Base-by-base conservation (phyloP, 306 rosid genomes). In the Cucurbita pepo region DNA sequence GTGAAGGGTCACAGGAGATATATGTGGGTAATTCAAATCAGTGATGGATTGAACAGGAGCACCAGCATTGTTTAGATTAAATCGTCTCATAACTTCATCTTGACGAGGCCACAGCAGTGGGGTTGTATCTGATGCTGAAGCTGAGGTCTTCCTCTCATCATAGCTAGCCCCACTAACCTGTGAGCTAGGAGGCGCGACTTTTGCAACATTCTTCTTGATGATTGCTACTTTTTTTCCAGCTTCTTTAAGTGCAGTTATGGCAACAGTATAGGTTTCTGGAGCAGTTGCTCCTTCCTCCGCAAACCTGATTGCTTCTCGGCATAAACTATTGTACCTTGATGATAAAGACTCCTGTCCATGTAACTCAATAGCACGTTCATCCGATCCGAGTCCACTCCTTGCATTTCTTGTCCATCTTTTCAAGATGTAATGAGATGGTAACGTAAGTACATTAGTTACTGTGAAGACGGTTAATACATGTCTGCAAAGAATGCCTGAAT, bases 401-500 rank as follows among this genome's bases (percentile, higher is more conserved):
- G 97, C 92, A 75, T 92, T 91, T 76, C 85, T 90, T 67, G 98
- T 94, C 98, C 98, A 94, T 76, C 98, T 89, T 81, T 82, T 89
- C 78, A 89, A 78, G 78, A 92, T 89, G 83, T 89, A 89, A 84
- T 89, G 90, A 69, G 89, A 71, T 52, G 97, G 97, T 79, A 92
- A 78, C 5, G 90, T 88, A 75, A 88, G 96, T 67, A 92, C 95
- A 80, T 89, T 92, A 57, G 97, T 88, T 48, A 92, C 92, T 0
- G 97, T 89, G 73, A 89, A 92, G 67, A 92, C 97, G 1, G 97
- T 92, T 81, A 92, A 84, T 74, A 92, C 81, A 79, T 92, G 97
- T 76, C 89, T 86, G 82, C 97, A 92, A 67, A 92, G 96, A 79
- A 92, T 88, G 72, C 97, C 97, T 15, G 92, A 89, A 78, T 86